phyloP scores from a whole-genome alignment of 768 basidiomycete species.

The Mycena kentingensis region DNA sequence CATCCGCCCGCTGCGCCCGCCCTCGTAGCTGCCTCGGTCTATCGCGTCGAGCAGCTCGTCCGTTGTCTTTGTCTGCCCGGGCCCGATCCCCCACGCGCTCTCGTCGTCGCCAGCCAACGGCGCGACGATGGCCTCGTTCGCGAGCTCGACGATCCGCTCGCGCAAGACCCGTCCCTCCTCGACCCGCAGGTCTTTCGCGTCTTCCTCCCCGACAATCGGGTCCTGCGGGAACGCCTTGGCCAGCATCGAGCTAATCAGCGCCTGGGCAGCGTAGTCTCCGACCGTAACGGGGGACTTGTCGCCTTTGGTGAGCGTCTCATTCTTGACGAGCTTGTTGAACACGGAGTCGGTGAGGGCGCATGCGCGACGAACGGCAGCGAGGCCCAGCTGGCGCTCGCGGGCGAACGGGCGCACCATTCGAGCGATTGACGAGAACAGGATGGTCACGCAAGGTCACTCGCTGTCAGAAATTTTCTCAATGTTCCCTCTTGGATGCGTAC shows the following conservation, averaged over 20 bases:
- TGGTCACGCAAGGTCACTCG: neutral
- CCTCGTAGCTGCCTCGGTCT: constrained; percentile 76
- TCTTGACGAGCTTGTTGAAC: constrained; percentile 81
- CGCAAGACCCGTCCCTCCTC: constrained; percentile 47
- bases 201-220: constrained; percentile 93
- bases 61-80: constrained; percentile 50
- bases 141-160: constrained; percentile 74
- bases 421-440: constrained; percentile 9
- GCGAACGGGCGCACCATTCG: constrained; percentile 42
- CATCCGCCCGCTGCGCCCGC: constrained; percentile 74
- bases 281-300: constrained; percentile 96
- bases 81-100: constrained; percentile 72
- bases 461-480: constrained; percentile 8
- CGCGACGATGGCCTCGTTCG: constrained; percentile 72
- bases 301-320: constrained; percentile 84
- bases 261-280: constrained; percentile 93
- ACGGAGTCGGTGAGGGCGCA: constrained; percentile 82
- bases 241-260: constrained; percentile 85
- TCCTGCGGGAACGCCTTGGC: constrained; percentile 77
- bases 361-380: constrained; percentile 86
- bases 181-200: constrained; percentile 73
- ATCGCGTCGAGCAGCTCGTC: constrained; percentile 80
- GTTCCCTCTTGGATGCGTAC: constrained; percentile 16
- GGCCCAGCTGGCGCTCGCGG: constrained; percentile 76
- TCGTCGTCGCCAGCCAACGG: constrained; percentile 59